Evolutionary conservation across 768 basidiomycete species (phyloP), one percentile per base, ranked within the genome.

Genomic region (Boletus rubropictus): DNA sequence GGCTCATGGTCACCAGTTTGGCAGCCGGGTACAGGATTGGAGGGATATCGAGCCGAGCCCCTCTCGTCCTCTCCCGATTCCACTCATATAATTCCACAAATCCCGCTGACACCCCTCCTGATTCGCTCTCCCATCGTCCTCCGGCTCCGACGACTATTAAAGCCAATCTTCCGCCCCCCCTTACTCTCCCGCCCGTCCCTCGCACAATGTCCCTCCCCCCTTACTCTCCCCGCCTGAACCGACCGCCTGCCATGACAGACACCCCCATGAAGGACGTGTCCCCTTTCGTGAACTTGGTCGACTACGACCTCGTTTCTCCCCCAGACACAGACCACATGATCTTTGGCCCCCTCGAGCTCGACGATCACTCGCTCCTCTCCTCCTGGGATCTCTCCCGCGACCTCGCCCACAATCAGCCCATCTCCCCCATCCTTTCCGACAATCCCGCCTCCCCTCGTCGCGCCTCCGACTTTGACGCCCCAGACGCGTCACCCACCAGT

Each of bases 141-240:
- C 51, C 64, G 60, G 53, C 66, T 64, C 72, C 65, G 61, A 59
- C 52, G 29, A 44, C 63, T 71, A 73, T 71, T 69, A 71, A 69
- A 67, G 60, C 49, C 44, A 50, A 15, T 49, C 38, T 47, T 53
- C 52, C 49, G 45, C 49, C 48, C 33, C 46, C 27, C 51, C 45
- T 27, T 40, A 46, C 58, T 50, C 63, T 53, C 60, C 60, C 53
- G 52, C 59, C 48, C 49, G 53, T 61, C 61, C 61, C 53, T 44
- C 50, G 43, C 55, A 45, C 58, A 49, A 78, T 80, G 78, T 69
- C 77, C 46, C 57, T 69, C 58, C 58, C 62, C 44, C 62, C 67
- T 29, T 55, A 72, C 45, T 61, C 65, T 48, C 65, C 62, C 48
- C 74, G 70, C 52, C 52, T 64, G 48, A 58, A 60, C 50, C 64